Percentiles rank a stretch among this genome's conserved stretches.
Evolutionary conservation across 257 asterid genomes (phyloP).

Genomic region (Jacaranda mimosifolia): DNA sequence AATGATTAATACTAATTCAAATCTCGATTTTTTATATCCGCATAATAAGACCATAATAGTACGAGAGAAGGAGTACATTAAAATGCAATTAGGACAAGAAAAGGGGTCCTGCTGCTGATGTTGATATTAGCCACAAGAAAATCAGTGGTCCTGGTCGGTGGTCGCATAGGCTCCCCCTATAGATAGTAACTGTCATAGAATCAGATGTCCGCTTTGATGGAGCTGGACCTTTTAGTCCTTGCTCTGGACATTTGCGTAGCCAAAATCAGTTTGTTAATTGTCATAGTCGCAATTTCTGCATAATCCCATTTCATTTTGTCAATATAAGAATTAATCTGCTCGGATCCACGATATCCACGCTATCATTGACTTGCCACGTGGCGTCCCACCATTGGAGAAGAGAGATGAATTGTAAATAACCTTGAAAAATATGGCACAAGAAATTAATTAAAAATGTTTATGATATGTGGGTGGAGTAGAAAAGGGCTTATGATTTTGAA

Average conservation of each 20-base stretch:
- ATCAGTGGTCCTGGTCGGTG: conserved; percentile 41
- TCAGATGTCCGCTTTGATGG: conserved; percentile 2
- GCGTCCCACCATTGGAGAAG: too few relatives aligned
- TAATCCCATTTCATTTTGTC: neutral
- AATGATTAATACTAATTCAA: too few relatives aligned
- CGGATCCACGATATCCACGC: neutral
- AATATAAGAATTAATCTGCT: neutral
- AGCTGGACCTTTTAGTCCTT: neutral
- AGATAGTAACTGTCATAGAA: neutral
- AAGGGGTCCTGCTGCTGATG: neutral
- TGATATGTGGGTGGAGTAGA: too few relatives aligned
- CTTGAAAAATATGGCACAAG: too few relatives aligned
- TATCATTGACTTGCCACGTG: neutral
- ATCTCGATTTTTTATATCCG: too few relatives aligned
- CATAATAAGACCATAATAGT: too few relatives aligned
- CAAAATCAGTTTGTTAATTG: neutral
- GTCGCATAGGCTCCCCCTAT: neutral
- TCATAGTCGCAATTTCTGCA: neutral
- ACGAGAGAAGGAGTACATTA: too few relatives aligned
- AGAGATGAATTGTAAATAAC: too few relatives aligned
- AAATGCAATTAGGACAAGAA: neutral
- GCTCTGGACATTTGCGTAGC: neutral
- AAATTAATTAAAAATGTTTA: too few relatives aligned
- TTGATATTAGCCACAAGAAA: neutral
- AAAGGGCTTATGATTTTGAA: too few relatives aligned